A percentile compares a stretch with the other conserved stretches of the same genome.
phyloP scores from a whole-genome alignment of 2,329 filamentous ascomycete genomes.

The Penicillium janthinellum region DNA sequence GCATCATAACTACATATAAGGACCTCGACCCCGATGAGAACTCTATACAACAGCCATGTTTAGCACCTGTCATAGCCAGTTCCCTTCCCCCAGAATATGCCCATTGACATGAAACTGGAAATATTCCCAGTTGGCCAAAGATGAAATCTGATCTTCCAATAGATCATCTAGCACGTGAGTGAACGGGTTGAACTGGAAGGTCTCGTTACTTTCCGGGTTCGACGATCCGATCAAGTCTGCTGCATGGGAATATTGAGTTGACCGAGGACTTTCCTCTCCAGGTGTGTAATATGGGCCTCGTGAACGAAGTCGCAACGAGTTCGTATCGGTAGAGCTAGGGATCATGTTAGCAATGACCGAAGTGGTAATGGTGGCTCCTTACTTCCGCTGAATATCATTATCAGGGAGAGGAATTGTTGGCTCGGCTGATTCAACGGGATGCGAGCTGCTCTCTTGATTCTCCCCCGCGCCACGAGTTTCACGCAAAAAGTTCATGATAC shows the following conservation, averaged over 20 bases:
- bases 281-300: neutral
- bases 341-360: neutral
- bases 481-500: slow-evolving; percentile 6
- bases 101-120: neutral
- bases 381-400: neutral
- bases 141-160: neutral
- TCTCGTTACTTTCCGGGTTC: neutral
- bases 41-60: no score
- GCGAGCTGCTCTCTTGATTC: neutral
- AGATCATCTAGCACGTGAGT: neutral
- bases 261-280: neutral
- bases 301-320: neutral
- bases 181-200: neutral
- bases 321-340: neutral
- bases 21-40: no score
- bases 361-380: neutral
- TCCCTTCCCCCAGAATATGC: neutral
- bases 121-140: slow-evolving; percentile 5
- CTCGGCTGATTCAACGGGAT: neutral
- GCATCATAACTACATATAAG: no score
- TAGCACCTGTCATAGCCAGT: neutral
- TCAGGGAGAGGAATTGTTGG: neutral
- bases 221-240: neutral
- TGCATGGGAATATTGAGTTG: neutral
- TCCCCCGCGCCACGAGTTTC: neutral